Base-by-base conservation (phyloP, 228 moss, liverwort and hornwort genomes). In the Sphagnum fallax region DNA sequence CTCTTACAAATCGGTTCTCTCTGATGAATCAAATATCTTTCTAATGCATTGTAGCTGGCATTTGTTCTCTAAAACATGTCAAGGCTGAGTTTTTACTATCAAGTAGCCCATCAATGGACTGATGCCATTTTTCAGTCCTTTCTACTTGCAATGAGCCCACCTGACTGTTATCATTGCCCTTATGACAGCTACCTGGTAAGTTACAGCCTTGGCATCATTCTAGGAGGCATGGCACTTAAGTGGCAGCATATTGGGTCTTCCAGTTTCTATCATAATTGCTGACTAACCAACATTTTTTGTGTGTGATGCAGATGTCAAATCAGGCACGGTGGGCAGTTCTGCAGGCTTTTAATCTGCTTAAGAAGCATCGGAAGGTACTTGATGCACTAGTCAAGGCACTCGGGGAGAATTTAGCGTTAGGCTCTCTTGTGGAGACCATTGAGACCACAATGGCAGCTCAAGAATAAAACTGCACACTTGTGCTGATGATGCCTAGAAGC, bases 271-370 rank as follows among this genome's bases (percentile, higher is more conserved):
- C 32, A 32, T 32, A 32, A 32, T 32, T 32, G 32, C 32, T 32
- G 32, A 32, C 32, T 32, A 32, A 2, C 32, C 32, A 32, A 32
- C 2, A 32, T 32, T 2, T 5, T 48, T 10, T 16, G 16, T 64
- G 47, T 8, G 8, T 64, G 8, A n/a, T 64, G 74, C 82, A 97
- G 97, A 93, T 92, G 90, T 93, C 98, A 4, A 89, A 93, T 75
- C 98, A 98, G 6, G 93, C 97, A 0, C 93, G 93, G 14, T 93
- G 97, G 97, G 85, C 93, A 52, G 87, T 91, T 16, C 80, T 93
- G n/a, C 85, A 90, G 76, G 93, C 97, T 6, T 98, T 91, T 63
- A 67, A 69, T 59, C 72, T 98, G 73, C 68, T 98, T 53, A 90
- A 87, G 70, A 79, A 89, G 69, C 76, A 93, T 77, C 81, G 68